phyloP scores from a whole-genome alignment of 768 basidiomycete genomes.

The Gymnopilus junonius region DNA sequence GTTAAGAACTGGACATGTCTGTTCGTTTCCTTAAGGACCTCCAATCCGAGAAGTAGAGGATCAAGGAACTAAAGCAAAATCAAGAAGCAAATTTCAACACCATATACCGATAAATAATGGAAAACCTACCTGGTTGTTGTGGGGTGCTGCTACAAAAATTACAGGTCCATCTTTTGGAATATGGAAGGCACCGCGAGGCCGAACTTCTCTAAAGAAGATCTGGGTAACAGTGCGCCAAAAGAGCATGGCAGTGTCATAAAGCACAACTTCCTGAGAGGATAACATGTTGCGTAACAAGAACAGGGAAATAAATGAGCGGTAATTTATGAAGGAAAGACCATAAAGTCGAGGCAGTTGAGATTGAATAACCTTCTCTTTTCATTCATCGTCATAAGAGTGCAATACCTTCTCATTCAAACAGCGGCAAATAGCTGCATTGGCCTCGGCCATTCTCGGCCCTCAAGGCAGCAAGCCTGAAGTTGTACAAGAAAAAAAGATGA shows the following conservation, averaged over 20 bases:
- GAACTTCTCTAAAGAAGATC: slow-evolving; percentile 96
- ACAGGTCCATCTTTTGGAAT: slow-evolving; percentile 90
- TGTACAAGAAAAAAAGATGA: neutral
- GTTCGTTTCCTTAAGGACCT: slow-evolving; percentile 83
- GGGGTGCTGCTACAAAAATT: slow-evolving; percentile 92
- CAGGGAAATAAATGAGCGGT: slow-evolving; percentile 1
- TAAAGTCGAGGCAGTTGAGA: neutral
- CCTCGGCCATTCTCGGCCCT: neutral
- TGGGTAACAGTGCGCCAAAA: slow-evolving; percentile 89
- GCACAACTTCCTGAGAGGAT: slow-evolving; percentile 26
- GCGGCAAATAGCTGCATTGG: slow-evolving; percentile 2
- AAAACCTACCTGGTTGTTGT: slow-evolving; percentile 79
- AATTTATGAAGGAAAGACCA: neutral
- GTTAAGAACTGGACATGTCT: slow-evolving; percentile 86
- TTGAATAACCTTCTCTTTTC: neutral
- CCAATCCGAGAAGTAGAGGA: slow-evolving; percentile 80
- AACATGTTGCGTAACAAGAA: slow-evolving; percentile 6
- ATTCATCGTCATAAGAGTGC: slow-evolving; percentile 3
- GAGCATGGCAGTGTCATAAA: slow-evolving; percentile 77
- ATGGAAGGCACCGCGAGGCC: slow-evolving; percentile 93
- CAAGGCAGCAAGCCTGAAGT: too few relatives aligned
- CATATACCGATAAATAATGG: neutral
- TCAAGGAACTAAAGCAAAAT: slow-evolving; percentile 71
- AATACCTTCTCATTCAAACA: slow-evolving; percentile 1
- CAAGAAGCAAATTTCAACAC: neutral